Percentiles rank a stretch among this genome's conserved stretches.
Conservation (phyloP, 306 rosid genomes). For the Lathyrus oleraceus region DNA sequence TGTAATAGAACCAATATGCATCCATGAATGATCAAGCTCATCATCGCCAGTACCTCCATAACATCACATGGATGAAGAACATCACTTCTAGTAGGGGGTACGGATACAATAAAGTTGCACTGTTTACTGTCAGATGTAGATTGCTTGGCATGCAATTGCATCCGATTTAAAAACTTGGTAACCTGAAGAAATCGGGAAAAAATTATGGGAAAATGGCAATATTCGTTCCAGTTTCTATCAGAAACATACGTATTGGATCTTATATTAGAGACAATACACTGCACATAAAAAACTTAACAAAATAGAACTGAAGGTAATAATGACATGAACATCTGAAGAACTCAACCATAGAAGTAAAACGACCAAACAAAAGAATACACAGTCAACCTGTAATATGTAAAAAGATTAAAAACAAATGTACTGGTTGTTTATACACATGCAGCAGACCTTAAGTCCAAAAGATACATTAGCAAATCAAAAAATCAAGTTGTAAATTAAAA, state of each 20-base stretch:
- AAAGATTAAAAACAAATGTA: background rate
- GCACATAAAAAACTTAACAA: background rate
- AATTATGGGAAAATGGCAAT: slow-evolving; percentile 6
- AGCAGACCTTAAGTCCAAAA: slow-evolving; percentile 9
- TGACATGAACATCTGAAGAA: slow-evolving; percentile 15
- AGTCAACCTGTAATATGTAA: background rate
- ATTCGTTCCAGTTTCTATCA: slow-evolving; percentile 10
- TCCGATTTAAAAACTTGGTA: slow-evolving; percentile 66
- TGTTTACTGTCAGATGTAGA: slow-evolving; percentile 46
- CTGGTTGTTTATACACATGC: background rate
- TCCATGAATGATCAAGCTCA: slow-evolving; percentile 4
- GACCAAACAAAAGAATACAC: slow-evolving; percentile 3
- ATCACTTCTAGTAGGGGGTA: slow-evolving; percentile 95
- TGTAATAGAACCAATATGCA: slow-evolving; percentile 11
- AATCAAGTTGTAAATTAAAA: background rate
- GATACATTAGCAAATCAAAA: background rate
- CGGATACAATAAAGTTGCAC: slow-evolving; percentile 49
- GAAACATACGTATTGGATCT: slow-evolving; percentile 17
- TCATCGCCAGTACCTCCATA: slow-evolving; percentile 69
- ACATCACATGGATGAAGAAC: slow-evolving; percentile 95
- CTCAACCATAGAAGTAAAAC: slow-evolving; percentile 11
- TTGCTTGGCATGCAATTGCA: slow-evolving; percentile 74
- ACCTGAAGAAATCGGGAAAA: slow-evolving; percentile 53
- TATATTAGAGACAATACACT: slow-evolving; percentile 16
- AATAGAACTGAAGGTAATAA: slow-evolving; percentile 8